Base-by-base conservation (phyloP, 176 grass and related monocot genomes). In the Ensete ventricosum region DNA sequence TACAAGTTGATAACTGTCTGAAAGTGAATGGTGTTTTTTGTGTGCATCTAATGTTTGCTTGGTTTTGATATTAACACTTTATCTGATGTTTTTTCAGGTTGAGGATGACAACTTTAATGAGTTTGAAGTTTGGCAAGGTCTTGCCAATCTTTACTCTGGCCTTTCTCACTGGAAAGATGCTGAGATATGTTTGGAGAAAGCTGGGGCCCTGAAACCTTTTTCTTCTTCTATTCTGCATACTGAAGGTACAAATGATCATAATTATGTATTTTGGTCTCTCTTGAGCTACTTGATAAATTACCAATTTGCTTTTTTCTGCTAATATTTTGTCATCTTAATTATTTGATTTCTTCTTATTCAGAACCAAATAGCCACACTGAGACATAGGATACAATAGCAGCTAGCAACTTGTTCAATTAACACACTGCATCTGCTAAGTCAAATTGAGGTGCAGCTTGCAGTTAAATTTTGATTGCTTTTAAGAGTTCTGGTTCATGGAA, bases 41-140 rank as follows among this genome's bases (percentile, higher is more conserved):
- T 27, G 12, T 54, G 14, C 9, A 14, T 13, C 6, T 62, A 62
- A 54, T 73, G 1, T 27, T 73, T 73, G 13, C 8, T 54, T 16
- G 14, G 57, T 19, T 8, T 55, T 73, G 50, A 55, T 55, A 2
- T 25, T 55, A 16, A 53, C 50, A 50, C 65, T 69, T 12, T 73
- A 73, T 64, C 49, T 54, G 55, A 75, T 80, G 77, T 72, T 70
- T 14, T 79, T 87, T 79, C 79, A 91, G 87, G 81, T 84, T 23
- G 26, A 74, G 14, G 83, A 91, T 64, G 53, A 80, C 73, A 88
- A 84, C 78, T 86, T 91, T n/a, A 94, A 78, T 12, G 96, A 99
- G 76, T 83, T 94, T 80, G 91, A 99, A 86, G 91, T 99, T 59
- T 99, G 96, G 96, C 96, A 94, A 81, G 96, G 89, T 89, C 96